Percentiles rank a stretch among this genome's conserved stretches.
Conservation (phyloP, 2,329 filamentous ascomycete species). For the Pseudohalonectria lignicola region DNA sequence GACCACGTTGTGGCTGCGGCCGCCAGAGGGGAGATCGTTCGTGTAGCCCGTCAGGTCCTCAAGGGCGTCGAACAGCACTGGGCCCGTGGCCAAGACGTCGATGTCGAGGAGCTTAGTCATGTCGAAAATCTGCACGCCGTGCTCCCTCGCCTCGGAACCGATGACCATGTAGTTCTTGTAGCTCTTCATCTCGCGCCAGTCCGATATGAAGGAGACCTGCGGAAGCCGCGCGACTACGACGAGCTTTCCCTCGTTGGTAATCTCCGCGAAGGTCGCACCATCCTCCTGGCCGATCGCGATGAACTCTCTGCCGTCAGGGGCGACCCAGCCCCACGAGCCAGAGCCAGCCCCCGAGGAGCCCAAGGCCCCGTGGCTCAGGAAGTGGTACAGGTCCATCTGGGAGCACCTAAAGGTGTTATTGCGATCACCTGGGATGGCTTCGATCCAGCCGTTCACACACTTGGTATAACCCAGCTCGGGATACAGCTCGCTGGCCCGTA, state of each 20-base stretch:
- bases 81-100: constrained; percentile 26
- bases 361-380: background rate
- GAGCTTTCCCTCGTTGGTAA: constrained; percentile 36
- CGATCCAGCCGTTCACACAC: constrained; percentile 1
- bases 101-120: constrained; percentile 41
- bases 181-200: constrained; percentile 41
- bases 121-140: constrained; percentile 53
- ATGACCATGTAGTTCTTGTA: constrained; percentile 24
- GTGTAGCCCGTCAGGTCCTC: constrained; percentile 1
- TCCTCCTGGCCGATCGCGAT: constrained; percentile 42
- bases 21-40: background rate
- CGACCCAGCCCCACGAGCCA: constrained; percentile 31
- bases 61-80: constrained; percentile 9
- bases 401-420: constrained; percentile 3
- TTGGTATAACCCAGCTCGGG: constrained; percentile 2
- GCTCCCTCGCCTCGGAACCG: constrained; percentile 29
- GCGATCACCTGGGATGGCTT: background rate
- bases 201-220: constrained; percentile 17
- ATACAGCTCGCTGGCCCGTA: background rate
- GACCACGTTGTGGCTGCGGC: constrained; percentile 1
- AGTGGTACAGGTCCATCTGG: constrained; percentile 3
- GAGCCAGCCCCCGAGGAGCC: background rate
- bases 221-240: constrained; percentile 42
- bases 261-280: constrained; percentile 41
- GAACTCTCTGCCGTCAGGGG: constrained; percentile 39